These are phyloP conservation scores for Vitis amurensis DNA, from an alignment of 164 flowering plant genomes.

Conservation along the genomic window DNA sequence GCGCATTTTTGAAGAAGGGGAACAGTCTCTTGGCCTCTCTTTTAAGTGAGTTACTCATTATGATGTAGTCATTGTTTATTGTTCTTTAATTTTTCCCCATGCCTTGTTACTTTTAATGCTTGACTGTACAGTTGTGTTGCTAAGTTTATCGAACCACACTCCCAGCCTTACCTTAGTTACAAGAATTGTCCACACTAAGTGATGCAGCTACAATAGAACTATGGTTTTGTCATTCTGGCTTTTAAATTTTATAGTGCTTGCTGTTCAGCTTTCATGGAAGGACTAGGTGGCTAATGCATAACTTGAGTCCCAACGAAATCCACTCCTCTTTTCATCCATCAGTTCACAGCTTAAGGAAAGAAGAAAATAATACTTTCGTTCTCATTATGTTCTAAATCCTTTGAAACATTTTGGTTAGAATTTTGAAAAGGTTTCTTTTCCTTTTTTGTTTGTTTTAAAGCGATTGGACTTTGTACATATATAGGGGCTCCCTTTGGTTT, in stretches of 20 bases:
- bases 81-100: background rate
- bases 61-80: slow-evolving; percentile 1
- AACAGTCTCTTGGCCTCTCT: slow-evolving; percentile 88
- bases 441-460: background rate
- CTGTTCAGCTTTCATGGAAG: too few relatives aligned
- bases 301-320: background rate
- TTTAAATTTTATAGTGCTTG: too few relatives aligned
- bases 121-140: background rate
- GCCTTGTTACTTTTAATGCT: background rate
- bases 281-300: background rate
- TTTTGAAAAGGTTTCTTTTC: background rate
- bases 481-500: too few relatives aligned
- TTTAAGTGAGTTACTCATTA: slow-evolving; percentile 68
- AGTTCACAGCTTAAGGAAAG: background rate
- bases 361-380: too few relatives aligned
- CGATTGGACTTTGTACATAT: background rate
- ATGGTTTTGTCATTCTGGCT: too few relatives aligned
- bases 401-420: background rate
- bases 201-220: too few relatives aligned
- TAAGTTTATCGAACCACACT: background rate
- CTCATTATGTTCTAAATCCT: background rate
- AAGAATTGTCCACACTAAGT: too few relatives aligned
- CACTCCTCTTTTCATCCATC: background rate
- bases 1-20: slow-evolving; percentile 88
- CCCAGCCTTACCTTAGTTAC: too few relatives aligned